Conservation (phyloP, 305 asterid species). For the Solanum hybrid region DNA sequence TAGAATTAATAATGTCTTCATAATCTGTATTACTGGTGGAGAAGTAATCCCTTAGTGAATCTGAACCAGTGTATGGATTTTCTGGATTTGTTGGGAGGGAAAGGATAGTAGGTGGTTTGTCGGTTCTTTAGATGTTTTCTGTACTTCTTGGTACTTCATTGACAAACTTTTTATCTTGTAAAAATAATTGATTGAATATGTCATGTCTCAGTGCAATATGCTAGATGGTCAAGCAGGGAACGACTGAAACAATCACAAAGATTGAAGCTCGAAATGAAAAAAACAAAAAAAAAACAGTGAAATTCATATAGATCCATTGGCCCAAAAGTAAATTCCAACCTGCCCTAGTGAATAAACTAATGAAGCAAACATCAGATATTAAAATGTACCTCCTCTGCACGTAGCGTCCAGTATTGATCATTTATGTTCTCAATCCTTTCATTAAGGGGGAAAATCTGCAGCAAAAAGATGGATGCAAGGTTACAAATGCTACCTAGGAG, state of each 20-base stretch:
- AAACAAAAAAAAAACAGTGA: neutral
- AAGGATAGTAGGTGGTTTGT: neutral
- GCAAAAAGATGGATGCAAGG: conserved; percentile 4
- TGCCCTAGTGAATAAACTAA: neutral
- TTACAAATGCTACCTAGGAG: conserved; percentile 2
- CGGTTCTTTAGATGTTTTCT: neutral
- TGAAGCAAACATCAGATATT: conserved; percentile 1
- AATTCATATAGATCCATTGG: neutral
- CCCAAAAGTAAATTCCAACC: neutral
- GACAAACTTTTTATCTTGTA: neutral
- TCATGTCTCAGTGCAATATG: neutral
- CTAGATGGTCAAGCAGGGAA: neutral
- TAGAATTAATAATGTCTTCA: neutral
- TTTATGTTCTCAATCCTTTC: conserved; percentile 71
- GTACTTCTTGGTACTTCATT: neutral
- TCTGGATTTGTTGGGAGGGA: neutral
- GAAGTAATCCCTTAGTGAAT: neutral
- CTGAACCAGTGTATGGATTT: neutral
- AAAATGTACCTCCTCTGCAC: conserved; percentile 60
- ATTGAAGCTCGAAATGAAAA: neutral
- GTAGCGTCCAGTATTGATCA: conserved; percentile 74
- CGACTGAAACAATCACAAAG: neutral
- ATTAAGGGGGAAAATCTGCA: conserved; percentile 49
- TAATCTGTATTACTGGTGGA: neutral
- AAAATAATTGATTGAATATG: neutral